Evolutionary conservation across 352 stramenopile genomes (phyloP).

Genomic region (Phytophthora vignae): DNA sequence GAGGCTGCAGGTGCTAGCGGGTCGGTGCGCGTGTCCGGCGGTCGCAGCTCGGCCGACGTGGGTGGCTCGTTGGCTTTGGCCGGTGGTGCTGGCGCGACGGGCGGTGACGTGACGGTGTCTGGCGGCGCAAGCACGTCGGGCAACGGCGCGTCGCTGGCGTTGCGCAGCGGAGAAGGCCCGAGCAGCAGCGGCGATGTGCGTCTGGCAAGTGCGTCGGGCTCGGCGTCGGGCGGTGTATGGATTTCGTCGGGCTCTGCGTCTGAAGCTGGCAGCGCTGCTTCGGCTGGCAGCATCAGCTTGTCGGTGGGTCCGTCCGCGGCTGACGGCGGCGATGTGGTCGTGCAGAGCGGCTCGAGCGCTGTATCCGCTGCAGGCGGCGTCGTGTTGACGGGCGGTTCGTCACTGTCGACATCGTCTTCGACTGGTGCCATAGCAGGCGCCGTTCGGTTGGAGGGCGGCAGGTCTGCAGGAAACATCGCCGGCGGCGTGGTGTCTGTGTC

Average conservation of each 20-base stretch:
- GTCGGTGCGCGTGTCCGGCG: no score
- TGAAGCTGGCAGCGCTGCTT: slow-evolving; percentile 3
- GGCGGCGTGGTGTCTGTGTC: slow-evolving; percentile 13
- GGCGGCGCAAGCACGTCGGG: slow-evolving; percentile 1
- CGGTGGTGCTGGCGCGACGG: background rate
- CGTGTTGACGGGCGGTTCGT: slow-evolving; percentile 25
- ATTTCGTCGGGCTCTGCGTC: slow-evolving; percentile 26
- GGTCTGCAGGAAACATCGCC: slow-evolving; percentile 25
- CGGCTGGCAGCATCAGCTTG: slow-evolving; percentile 20
- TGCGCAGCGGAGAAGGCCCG: slow-evolving; percentile 30
- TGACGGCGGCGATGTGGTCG: slow-evolving; percentile 23
- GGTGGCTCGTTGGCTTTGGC: no score
- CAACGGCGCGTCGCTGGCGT: slow-evolving; percentile 17
- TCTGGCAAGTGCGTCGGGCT: slow-evolving; percentile 23
- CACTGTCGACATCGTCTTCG: slow-evolving; percentile 11
- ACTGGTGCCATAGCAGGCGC: slow-evolving; percentile 15
- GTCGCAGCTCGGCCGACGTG: background rate
- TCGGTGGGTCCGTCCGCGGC: slow-evolving; percentile 21
- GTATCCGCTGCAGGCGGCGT: slow-evolving; percentile 20
- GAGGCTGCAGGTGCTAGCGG: no score
- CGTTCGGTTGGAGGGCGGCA: slow-evolving; percentile 21
- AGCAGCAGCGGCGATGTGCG: slow-evolving; percentile 26
- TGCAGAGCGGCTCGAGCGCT: slow-evolving; percentile 14
- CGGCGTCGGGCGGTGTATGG: slow-evolving; percentile 23
- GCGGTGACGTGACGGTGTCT: no score